These are phyloP conservation scores for Macrotyloma uniflorum DNA, from an alignment of 306 rosid genomes.

Conservation along the genomic window DNA sequence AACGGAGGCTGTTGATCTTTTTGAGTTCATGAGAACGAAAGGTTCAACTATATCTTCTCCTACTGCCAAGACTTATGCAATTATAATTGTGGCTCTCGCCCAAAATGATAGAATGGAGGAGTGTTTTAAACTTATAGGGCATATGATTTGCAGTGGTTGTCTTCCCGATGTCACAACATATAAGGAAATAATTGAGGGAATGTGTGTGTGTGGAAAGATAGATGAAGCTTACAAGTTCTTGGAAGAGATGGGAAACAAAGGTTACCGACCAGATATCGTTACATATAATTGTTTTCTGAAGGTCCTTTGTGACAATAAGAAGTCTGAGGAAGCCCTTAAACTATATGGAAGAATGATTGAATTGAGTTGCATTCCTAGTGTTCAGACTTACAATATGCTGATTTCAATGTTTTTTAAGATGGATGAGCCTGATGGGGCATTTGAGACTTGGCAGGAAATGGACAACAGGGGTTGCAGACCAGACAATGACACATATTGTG, in stretches of 20 bases:
- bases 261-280: conserved; percentile 87
- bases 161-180: conserved; percentile 95
- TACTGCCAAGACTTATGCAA: conserved; percentile 77
- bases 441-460: conserved; percentile 87
- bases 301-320: conserved; percentile 80
- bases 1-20: conserved; percentile 70
- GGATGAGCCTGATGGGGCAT: conserved; percentile 78
- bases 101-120: conserved; percentile 76
- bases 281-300: conserved; percentile 90
- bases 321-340: conserved; percentile 73
- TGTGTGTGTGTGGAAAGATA: conserved; percentile 77
- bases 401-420: conserved; percentile 77
- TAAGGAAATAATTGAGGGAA: conserved; percentile 81
- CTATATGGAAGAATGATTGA: conserved; percentile 69
- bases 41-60: conserved; percentile 86
- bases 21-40: conserved; percentile 83
- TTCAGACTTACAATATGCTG: conserved; percentile 87
- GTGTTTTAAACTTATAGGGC: conserved; percentile 60
- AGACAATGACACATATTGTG: conserved; percentile 68
- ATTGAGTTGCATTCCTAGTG: conserved; percentile 72
- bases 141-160: conserved; percentile 83
- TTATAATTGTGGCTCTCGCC: conserved; percentile 76
- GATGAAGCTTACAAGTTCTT: conserved; percentile 80
- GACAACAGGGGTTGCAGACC: conserved; percentile 56
- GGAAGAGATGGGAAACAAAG: conserved; percentile 94